Base-by-base conservation (phyloP, 225 moss, liverwort and hornwort species). In the Asterella californica region DNA sequence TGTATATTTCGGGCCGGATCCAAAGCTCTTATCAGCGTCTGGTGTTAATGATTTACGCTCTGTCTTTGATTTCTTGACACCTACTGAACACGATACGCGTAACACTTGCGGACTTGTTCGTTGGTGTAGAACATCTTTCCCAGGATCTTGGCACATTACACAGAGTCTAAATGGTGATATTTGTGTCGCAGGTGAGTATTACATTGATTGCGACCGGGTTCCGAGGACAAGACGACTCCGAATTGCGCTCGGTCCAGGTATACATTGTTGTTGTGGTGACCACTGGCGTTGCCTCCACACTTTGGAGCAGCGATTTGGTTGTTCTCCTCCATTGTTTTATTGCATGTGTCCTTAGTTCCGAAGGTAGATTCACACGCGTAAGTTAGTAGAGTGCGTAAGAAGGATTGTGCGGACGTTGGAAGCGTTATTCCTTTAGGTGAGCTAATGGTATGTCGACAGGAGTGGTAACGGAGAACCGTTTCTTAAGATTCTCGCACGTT, bases 141-240 rank as follows among this genome's bases (percentile, higher is more conserved):
- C 48, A 48, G 48, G 11, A 48, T 14, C 12, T 52, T 52, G 12
- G 7, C 52, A 52, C 52, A 12, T 52, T 11, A 52, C 19, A 8
- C 25, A 0, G 25, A 38, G 32, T 38, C 25, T 19, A 10, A 4
- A 10, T 72, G 11, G 24, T 0, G 0, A n/a, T 64, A 8, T 70
- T 66, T 80, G 25, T 87, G 60, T 59, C 80, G 87, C 92, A 96
- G 96, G 88, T 96, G 76, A 96, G 96, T 72, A 96, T 96, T 76
- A 96, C 96, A 52, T 86, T 96, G 84, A 96, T 96, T 84, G 96
- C 96, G 10, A 96, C 96, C 64, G 96, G 96, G 34, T 96, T 96
- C 63, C 90, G 92, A 80, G 84, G 92, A 33, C 96, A 94, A 83
- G 96, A 92, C 30, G 96, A 96, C 65, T 88, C 89, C 76, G 96